phyloP scores from a whole-genome alignment of 306 rosid genomes.

The Vigna nakashimae region DNA sequence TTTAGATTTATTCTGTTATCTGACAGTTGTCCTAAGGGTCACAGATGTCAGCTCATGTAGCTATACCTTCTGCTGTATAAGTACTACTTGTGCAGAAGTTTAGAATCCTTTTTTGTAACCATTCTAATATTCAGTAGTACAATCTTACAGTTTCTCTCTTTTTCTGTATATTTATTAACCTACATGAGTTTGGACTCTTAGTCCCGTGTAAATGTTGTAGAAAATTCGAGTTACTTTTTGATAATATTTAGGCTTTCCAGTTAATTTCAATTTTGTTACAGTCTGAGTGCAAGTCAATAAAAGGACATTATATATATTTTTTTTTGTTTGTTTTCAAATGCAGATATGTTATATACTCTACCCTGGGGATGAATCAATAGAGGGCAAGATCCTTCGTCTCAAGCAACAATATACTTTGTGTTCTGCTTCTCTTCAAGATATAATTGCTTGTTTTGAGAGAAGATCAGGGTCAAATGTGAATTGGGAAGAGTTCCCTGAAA shows the following conservation, averaged over 20 bases:
- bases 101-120: too few species aligned
- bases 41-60: too few species aligned
- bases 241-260: conserved; percentile 39
- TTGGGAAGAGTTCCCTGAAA: conserved; percentile 91
- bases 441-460: conserved; percentile 88
- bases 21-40: too few species aligned
- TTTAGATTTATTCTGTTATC: too few species aligned
- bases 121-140: too few species aligned
- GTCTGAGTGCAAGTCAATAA: conserved; percentile 36
- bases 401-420: conserved; percentile 98
- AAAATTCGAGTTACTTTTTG: conserved; percentile 28
- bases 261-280: conserved; percentile 31
- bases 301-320: conserved; percentile 29
- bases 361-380: conserved; percentile 94
- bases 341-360: conserved; percentile 92
- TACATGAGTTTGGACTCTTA: neutral
- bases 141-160: too few species aligned
- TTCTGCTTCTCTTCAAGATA: conserved; percentile 98
- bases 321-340: conserved; percentile 40
- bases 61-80: too few species aligned
- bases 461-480: conserved; percentile 70
- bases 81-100: too few species aligned
- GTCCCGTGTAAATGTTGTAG: conserved; percentile 18
- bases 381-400: conserved; percentile 92
- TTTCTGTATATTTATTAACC: too few species aligned